Evolutionary conservation across 2,329 filamentous ascomycete species (phyloP), one percentile per base, ranked within the genome.

Genomic region (Anthostomella pinea): DNA sequence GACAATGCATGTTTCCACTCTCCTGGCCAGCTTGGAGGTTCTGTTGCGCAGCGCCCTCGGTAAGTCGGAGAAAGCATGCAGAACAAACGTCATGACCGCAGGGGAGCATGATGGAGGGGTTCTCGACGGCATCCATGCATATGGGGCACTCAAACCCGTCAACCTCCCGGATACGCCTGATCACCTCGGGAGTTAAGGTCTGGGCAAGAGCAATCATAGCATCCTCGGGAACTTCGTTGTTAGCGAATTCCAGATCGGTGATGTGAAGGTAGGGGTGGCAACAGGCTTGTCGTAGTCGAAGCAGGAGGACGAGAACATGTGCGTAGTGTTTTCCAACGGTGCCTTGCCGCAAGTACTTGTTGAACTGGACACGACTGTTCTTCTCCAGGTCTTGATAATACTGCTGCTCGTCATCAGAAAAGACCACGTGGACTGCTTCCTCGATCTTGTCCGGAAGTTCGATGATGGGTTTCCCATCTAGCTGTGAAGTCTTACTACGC

Each of bases 71-170:
- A 43, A 93, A 81, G 56, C 89, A 95, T 45, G 89, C 83, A 1
- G 74, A 67, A 60, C 89, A 95, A 16, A 81, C 80, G 41, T 83
- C 79, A 54, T 95, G 89, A 2, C 89, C 89, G 54, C 89, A 95
- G 1, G 87, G 87, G 33, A 87, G 71, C 59, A 90, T 83, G 45
- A 95, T 86, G 3, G 77, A 77, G 0, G 87, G 85, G 44, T 90
- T 89, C 10, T 75, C 70, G 6, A 83, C 78, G 3, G 72, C 80
- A 52, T 95, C 89, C 40, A 85, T 82, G 58, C 89, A 95, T 14
- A 93, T 81, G 0, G 86, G 86, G 53, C 89, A 95, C 56, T 90
- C 83, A 32, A 91, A 87, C 2, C 70, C 74, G 1, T 79, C 70
- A 1, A 60, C 57, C 2, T 54, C 57, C 48, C 68, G 84, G 55